Evolutionary conservation across 306 rosid genomes (phyloP), one percentile per base, ranked within the genome.

Genomic region (Quercus aquifolioides): DNA sequence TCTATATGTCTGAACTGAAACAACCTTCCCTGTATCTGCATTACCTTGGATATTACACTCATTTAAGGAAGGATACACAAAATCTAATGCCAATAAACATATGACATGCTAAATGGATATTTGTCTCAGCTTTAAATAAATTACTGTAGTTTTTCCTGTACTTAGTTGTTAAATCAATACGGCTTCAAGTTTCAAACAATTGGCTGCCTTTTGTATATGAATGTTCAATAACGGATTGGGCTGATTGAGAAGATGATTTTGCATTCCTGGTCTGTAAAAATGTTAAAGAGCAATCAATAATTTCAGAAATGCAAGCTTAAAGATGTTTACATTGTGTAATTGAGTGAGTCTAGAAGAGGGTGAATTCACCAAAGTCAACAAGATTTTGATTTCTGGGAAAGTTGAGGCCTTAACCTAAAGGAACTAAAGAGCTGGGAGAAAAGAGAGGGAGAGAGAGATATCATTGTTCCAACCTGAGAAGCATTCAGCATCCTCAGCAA

Each of bases 41-140:
- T 76, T 69, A 55, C 74, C 75, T 55, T 49, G 72, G 62, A 80
- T 65, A 78, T 64, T 62, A 74, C 72, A n/a, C 52, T 43, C 73
- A 23, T 68, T 64, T 76, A 20, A 79, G 79, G 81, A 78, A 82
- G 74, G 70, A 76, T 69, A 79, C 74, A 84, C 78, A 79, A 35
- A 83, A 80, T 57, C 73, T 30, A 75, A 63, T 83, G 65, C 79
- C 63, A 85, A 82, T 80, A 85, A 87, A 79, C 46, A 51, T 67
- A 69, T 30, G 74, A 28, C 17, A 54, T 18, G 46, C 6, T 58
- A 15, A 35, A 52, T 51, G 57, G 51, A 26, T 74, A 33, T 28
- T 38, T 35, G 20, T 33, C 46, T 51, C 18, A 15, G 21, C 55
- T 59, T 49, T 58, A 31, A n/a, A 33, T 70, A 70, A 64, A n/a